Evolutionary conservation across 192 early-diverging fungal species (phyloP).

Genomic region (Podila epigama): DNA sequence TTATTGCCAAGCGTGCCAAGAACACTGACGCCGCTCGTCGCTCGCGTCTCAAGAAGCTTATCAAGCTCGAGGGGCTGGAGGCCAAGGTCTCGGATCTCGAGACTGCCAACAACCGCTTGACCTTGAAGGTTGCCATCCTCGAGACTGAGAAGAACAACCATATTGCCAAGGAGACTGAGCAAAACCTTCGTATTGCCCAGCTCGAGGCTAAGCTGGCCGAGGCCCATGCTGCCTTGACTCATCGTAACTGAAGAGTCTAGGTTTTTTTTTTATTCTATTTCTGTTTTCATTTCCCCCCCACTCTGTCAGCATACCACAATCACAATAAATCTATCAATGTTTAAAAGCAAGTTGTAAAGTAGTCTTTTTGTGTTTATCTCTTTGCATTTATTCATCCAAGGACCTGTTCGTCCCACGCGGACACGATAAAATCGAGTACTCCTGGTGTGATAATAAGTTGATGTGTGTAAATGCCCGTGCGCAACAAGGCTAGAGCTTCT

Average conservation of each 20-base stretch:
- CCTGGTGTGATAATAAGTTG: background rate
- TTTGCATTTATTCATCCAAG: background rate
- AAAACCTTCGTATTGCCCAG: conserved; percentile 54
- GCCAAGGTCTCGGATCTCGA: conserved; percentile 77
- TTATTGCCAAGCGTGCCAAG: conserved; percentile 57
- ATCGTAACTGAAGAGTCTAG: conserved; percentile 20
- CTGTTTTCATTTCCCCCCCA: background rate
- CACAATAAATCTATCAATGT: background rate
- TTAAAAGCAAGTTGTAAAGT: too few relatives aligned
- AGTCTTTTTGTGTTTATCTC: too few relatives aligned
- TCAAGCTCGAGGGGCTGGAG: conserved; percentile 79
- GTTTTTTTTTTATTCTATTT: background rate
- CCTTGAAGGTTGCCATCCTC: conserved; percentile 60
- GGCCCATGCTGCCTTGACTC: conserved; percentile 55
- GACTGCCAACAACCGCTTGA: conserved; percentile 69
- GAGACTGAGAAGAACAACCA: conserved; percentile 62
- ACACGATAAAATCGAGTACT: conserved; percentile 19
- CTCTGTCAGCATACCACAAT: background rate
- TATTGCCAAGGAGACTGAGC: conserved; percentile 50
- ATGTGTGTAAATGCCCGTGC: background rate
- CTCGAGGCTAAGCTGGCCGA: conserved; percentile 61
- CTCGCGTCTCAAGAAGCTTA: conserved; percentile 82
- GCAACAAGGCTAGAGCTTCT: background rate
- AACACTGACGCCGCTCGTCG: conserved; percentile 93
- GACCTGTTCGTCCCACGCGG: conserved; percentile 30